phyloP scores from a whole-genome alignment of 2,329 filamentous ascomycete species.

The Rutstroemia sp. region DNA sequence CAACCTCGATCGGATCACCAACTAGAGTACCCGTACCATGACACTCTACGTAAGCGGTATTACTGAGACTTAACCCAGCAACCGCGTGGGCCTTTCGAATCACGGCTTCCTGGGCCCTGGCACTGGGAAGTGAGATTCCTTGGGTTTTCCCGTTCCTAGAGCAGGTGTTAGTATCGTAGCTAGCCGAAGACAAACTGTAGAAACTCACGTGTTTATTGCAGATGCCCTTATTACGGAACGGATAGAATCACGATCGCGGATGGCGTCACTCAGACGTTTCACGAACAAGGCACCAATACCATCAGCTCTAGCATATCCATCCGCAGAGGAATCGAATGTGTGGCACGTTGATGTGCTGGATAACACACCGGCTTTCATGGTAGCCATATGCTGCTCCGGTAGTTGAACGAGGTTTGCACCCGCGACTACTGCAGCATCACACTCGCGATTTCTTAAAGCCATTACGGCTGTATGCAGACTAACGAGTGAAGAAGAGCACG shows the following conservation, averaged over 20 bases:
- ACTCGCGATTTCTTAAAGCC: constrained; percentile 34
- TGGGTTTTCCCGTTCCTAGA: too few relatives aligned
- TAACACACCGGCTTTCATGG: constrained; percentile 30
- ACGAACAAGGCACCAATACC: constrained; percentile 35
- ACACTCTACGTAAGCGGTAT: neutral
- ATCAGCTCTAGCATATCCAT: constrained; percentile 40
- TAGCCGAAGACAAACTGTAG: too few relatives aligned
- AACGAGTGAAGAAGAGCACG: constrained; percentile 36
- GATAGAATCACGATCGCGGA: constrained; percentile 36
- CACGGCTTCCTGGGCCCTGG: constrained; percentile 30
- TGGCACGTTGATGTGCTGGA: constrained; percentile 5
- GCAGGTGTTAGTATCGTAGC: too few relatives aligned
- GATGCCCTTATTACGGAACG: constrained; percentile 35
- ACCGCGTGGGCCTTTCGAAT: constrained; percentile 2
- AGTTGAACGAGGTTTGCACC: constrained; percentile 16
- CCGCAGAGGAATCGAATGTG: constrained; percentile 15
- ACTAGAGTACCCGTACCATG: too few relatives aligned
- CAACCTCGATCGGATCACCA: too few relatives aligned
- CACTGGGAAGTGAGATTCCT: too few relatives aligned
- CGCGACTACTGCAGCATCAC: constrained; percentile 23
- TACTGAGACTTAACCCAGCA: neutral
- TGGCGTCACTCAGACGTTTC: constrained; percentile 35
- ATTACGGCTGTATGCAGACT: constrained; percentile 36
- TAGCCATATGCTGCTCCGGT: constrained; percentile 1
- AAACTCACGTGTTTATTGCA: constrained; percentile 36